Percentiles rank a stretch among this genome's conserved stretches.
Conservation (phyloP, 305 asterid species). For the Fraxinus floribunda region DNA sequence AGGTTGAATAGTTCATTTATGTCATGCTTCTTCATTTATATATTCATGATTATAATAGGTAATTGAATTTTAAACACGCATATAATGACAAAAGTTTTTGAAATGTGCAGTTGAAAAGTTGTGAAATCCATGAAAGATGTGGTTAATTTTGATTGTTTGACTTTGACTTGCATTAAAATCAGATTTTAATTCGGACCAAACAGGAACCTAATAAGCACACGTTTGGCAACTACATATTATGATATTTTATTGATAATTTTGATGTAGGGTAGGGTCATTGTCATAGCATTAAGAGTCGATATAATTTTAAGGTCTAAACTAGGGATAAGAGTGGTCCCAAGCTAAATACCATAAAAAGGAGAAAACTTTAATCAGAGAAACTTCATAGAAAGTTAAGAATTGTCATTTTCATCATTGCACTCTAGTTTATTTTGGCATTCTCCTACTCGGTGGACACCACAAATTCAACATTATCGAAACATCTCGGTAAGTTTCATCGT, state of each 20-base stretch:
- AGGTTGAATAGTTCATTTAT: background rate
- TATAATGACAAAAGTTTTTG: no score
- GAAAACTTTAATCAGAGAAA: background rate
- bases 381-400: background rate
- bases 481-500: background rate
- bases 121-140: no score
- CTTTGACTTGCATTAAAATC: no score
- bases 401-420: background rate
- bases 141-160: no score
- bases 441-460: background rate
- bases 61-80: no score
- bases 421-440: background rate
- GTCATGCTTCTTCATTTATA: background rate
- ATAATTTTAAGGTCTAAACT: background rate
- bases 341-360: background rate
- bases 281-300: background rate
- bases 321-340: background rate
- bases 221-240: background rate
- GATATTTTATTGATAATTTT: background rate
- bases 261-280: background rate
- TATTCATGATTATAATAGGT: no score
- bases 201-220: background rate
- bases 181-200: no score
- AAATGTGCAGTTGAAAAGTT: no score
- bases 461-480: background rate